Base-by-base conservation (phyloP, 805 yeast species). In the Pichia exigua region DNA sequence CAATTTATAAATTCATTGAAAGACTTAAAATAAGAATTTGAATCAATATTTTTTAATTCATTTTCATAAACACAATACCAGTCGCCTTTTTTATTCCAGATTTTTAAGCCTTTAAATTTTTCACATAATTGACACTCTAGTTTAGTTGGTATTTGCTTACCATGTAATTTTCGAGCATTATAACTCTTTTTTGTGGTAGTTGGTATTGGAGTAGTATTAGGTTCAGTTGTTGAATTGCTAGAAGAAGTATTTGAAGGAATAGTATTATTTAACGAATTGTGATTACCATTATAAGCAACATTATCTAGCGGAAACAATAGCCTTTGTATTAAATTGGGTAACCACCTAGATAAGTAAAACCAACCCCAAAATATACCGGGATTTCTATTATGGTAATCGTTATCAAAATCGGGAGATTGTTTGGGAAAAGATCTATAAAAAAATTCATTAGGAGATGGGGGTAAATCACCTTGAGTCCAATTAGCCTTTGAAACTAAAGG, bases 51-150 rank as follows among this genome's bases (percentile, higher is more conserved):
- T 4, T 47, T 39, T 5, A 47, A 28, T 10, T 48, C 41, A 27
- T 53, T 39, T 12, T 32, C 39, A 38, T 59, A 56, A 3, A 65
- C 55, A 41, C 71, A 67, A 48, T 53, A 58, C 71, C 71, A 67
- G 41, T 63, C 63, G 9, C 65, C 66, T 10, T 54, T 51, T 35
- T 66, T 57, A 48, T 57, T 65, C 66, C 67, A 67, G 6, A 65
- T 46, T 8, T 58, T 54, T 1, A 44, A 12, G 3, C 71, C 71
- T 30, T 59, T 46, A 17, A 64, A 55, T 27, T 58, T 49, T 21
- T 56, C 55, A 52, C 71, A 67, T n/a, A 61, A 50, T 18, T 55
- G 49, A 47, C 71, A 66, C 49, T 67, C 70, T 39, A 58, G 53
- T 18, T 54, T 54, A 7, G 71, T 67, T 4, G 71, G 70, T 50